Conservation (phyloP, 2,329 filamentous ascomycete species). For the Colletotrichum somersetense region DNA sequence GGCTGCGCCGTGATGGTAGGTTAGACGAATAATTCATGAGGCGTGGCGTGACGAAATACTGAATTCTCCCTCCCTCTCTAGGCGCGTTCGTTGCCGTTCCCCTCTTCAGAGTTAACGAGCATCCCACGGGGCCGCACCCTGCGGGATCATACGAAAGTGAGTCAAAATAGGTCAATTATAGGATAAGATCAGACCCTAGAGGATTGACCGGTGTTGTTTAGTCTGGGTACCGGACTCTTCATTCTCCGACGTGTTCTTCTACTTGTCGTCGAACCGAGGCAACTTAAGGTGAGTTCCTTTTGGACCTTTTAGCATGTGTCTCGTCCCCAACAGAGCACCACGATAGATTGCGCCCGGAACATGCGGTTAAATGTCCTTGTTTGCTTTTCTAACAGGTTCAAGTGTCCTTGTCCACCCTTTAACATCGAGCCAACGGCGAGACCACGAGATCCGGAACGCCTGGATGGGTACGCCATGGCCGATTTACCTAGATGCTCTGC, state of each 20-base stretch:
- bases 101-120: constrained; percentile 49
- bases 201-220: background rate
- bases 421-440: constrained; percentile 48
- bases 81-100: constrained; percentile 52
- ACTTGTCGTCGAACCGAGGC: constrained; percentile 50
- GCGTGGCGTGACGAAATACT: background rate
- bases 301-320: too few species aligned
- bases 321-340: too few species aligned
- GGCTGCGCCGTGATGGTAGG: constrained; percentile 50
- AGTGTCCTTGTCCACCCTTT: constrained; percentile 51
- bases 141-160: constrained; percentile 52
- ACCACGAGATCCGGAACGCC: constrained; percentile 50
- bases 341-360: too few species aligned
- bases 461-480: constrained; percentile 53
- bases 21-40: background rate
- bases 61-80: constrained; percentile 18
- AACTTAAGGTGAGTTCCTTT: constrained; percentile 45
- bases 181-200: too few species aligned
- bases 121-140: constrained; percentile 51
- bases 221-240: constrained; percentile 53
- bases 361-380: background rate
- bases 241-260: constrained; percentile 53
- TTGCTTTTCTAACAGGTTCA: background rate
- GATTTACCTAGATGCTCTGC: constrained; percentile 49
- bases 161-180: constrained; percentile 15